phyloP scores from a whole-genome alignment of 768 basidiomycete species.

The Mrakia frigida region DNA sequence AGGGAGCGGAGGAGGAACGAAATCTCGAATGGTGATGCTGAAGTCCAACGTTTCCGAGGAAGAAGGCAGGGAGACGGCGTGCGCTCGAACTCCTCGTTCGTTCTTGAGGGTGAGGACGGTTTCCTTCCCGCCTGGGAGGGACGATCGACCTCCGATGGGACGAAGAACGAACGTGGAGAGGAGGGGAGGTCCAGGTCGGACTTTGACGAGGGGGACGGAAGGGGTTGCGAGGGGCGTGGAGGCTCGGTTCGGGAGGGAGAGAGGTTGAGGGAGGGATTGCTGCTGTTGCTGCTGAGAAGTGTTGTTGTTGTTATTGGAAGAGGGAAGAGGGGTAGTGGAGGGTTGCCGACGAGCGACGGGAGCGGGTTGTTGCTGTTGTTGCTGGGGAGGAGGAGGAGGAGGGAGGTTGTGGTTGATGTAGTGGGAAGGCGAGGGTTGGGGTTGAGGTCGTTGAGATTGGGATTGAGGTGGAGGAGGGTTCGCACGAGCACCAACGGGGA shows the following conservation, averaged over 20 bases:
- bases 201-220: background rate
- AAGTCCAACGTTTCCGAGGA: background rate
- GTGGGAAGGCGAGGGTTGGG: background rate
- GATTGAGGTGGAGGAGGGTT: background rate
- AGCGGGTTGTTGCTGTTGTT: background rate
- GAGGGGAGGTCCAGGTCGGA: background rate
- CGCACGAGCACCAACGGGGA: background rate
- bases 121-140: background rate
- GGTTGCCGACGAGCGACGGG: background rate
- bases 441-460: background rate
- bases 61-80: background rate
- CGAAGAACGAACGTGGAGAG: background rate
- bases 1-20: background rate
- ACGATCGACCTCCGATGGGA: background rate
- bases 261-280: background rate
- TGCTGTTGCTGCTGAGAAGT: background rate
- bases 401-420: background rate
- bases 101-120: background rate
- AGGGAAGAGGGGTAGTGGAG: background rate
- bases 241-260: background rate
- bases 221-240: background rate
- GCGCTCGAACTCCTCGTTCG: constrained; percentile 7
- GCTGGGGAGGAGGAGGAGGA: background rate
- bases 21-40: background rate
- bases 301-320: too few relatives aligned